Evolutionary conservation across 2,329 filamentous ascomycete genomes (phyloP).

Genomic region (Beauveria rudraprayagi): DNA sequence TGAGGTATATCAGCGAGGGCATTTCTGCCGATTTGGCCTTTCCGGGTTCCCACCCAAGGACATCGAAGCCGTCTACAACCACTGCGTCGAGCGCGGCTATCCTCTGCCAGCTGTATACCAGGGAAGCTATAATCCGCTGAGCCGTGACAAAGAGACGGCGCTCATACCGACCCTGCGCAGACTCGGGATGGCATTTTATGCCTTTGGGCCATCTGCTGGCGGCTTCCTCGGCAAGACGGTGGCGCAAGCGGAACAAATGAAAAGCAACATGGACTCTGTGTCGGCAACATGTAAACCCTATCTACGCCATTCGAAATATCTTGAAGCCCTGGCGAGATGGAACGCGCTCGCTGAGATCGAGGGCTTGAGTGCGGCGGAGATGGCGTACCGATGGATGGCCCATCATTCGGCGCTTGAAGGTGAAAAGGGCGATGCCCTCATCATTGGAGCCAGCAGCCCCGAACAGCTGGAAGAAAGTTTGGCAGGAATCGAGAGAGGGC

Average conservation of each 20-base stretch:
- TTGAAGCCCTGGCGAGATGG: constrained; percentile 10
- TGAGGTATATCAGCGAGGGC: constrained; percentile 10
- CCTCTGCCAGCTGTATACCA: constrained; percentile 12
- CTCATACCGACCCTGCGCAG: constrained; percentile 12
- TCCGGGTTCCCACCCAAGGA: constrained; percentile 13
- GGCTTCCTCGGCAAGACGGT: constrained; percentile 14
- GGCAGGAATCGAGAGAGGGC: constrained; percentile 3
- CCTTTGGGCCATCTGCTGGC: constrained; percentile 14
- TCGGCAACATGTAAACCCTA: constrained; percentile 14
- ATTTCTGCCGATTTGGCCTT: constrained; percentile 13
- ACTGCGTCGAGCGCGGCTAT: constrained; percentile 10
- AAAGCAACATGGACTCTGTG: not conserved
- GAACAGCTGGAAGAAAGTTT: constrained; percentile 7
- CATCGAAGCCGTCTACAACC: constrained; percentile 10
- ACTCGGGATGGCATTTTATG: constrained; percentile 14
- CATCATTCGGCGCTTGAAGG: constrained; percentile 5
- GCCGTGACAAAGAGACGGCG: constrained; percentile 12
- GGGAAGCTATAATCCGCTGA: constrained; percentile 13
- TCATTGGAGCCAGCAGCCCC: not conserved
- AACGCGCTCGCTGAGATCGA: constrained; percentile 12
- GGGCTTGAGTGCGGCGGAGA: constrained; percentile 10
- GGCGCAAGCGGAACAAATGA: constrained; percentile 11
- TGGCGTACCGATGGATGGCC: constrained; percentile 7
- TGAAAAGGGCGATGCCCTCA: not conserved
- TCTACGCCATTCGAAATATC: constrained; percentile 7